Percentiles rank a stretch among this genome's conserved stretches.
phyloP scores from a whole-genome alignment of 805 yeast genomes.

The Yamadazyma kitorensis region DNA sequence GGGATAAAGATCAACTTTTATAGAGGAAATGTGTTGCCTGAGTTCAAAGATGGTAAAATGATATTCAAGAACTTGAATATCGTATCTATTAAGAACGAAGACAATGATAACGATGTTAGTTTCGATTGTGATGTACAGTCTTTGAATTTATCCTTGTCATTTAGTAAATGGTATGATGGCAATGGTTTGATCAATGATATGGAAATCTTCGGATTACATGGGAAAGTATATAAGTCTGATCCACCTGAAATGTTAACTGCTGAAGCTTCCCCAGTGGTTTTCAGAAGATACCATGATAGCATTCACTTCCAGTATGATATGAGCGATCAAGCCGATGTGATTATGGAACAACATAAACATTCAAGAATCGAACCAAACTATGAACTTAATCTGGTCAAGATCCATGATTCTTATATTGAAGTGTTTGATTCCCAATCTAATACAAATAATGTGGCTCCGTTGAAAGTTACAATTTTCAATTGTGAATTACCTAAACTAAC shows the following conservation, averaged over 20 bases:
- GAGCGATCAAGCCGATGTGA: constrained; percentile 21
- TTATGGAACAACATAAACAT: constrained; percentile 5
- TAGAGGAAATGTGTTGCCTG: constrained; percentile 38
- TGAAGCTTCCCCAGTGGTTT: constrained; percentile 10
- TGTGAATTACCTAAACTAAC: constrained; percentile 63
- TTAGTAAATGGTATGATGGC: constrained; percentile 56
- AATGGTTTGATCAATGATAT: constrained; percentile 49
- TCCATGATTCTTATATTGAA: constrained; percentile 51
- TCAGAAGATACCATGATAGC: constrained; percentile 25
- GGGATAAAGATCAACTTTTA: constrained; percentile 37
- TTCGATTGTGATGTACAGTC: constrained; percentile 41
- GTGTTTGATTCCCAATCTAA: constrained; percentile 24
- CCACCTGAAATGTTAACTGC: constrained; percentile 3
- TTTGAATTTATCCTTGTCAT: constrained; percentile 44
- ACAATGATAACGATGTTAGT: constrained; percentile 10
- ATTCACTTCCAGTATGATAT: constrained; percentile 32
- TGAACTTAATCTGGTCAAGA: constrained; percentile 36
- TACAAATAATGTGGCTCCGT: constrained; percentile 18
- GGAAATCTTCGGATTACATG: constrained; percentile 48
- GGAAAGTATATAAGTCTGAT: constrained; percentile 23
- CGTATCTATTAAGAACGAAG: constrained; percentile 11
- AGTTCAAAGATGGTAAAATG: constrained; percentile 49
- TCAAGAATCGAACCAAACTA: constrained; percentile 29
- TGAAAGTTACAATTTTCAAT: constrained; percentile 58
- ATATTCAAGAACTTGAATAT: constrained; percentile 41